Evolutionary conservation across 1,139 yeast genomes (phyloP).

Genomic region (Zygosaccharomyces sapae): DNA sequence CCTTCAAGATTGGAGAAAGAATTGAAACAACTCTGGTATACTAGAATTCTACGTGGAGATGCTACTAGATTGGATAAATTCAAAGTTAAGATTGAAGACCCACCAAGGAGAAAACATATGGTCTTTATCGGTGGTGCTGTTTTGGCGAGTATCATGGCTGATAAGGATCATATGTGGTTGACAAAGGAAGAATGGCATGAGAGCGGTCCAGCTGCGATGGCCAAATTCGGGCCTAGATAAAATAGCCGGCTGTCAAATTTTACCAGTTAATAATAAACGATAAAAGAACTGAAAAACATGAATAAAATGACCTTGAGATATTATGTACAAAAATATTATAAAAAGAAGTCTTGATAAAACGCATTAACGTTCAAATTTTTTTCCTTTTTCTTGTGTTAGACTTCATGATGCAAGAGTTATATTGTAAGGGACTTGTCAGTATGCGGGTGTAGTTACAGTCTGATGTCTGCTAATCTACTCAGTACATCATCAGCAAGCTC

Average conservation of each 20-base stretch:
- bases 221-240: constrained; percentile 90
- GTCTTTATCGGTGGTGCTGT: constrained; percentile 99
- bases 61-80: constrained; percentile 83
- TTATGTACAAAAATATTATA: constrained; percentile 1
- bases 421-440: too few relatives aligned
- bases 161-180: constrained; percentile 98
- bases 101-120: constrained; percentile 99
- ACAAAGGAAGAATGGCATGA: constrained; percentile 97
- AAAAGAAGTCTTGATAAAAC: not conserved
- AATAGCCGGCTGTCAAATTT: not conserved
- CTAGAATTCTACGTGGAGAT: constrained; percentile 82
- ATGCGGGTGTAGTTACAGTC: constrained; percentile 16
- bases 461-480: constrained; percentile 37
- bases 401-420: too few relatives aligned
- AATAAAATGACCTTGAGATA: not conserved
- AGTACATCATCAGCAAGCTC: constrained; percentile 52
- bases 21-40: constrained; percentile 91
- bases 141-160: constrained; percentile 95
- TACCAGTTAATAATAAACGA: constrained; percentile 3
- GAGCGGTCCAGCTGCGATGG: constrained; percentile 79
- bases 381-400: not conserved
- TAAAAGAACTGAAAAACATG: not conserved
- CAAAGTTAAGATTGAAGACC: constrained; percentile 96
- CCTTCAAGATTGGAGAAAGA: constrained; percentile 95
- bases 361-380: not conserved